Evolutionary conservation across 2,329 filamentous ascomycete genomes (phyloP), one percentile per base, ranked within the genome.

Genomic region (Raffaelea ambrosiae): DNA sequence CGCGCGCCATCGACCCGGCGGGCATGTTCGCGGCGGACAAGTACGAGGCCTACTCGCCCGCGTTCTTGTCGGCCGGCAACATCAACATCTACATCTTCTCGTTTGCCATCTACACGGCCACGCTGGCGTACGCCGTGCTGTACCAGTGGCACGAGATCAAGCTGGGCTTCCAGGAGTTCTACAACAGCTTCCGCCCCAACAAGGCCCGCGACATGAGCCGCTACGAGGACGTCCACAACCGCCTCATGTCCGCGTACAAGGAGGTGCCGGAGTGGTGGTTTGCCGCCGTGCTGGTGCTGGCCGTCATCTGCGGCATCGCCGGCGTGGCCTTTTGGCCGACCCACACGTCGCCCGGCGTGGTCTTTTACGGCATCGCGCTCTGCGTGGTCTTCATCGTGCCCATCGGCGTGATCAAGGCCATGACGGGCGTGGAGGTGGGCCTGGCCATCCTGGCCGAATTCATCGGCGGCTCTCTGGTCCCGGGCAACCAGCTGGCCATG

Each of bases 191-290:
- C 35, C 36, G 44, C 18, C 45, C 39, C 9, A 21, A 35, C 7
- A 40, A 23, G 29, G 22, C 45, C n/a, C 21, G 39, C 19, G 7
- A 7, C 16, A 35, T 29, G 26, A 40, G 29, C 38, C 21, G 31
- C 21, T 49, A 50, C 40, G 54, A 61, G 18, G 68, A 71, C 51
- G 59, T 71, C 3, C 72, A 76, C 56, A 68, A 67, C 48, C 63
- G 68, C 2, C 63, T 74, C 19, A 76, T 76, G 71, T 57, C 59
- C 11, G 54, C 54, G 1, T 76, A 76, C 52, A 62, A 61, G 3
- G 70, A 74, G 54, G 71, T 72, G 0, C 73, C 75, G 0, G 72
- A 76, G 48, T 77, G 73, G 74, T 77, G 74, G 74, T 78, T 75
- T 51, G 53, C 69, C 23, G 46, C 65, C 5, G 63, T 66, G 36